Conservation (phyloP, 257 asterid species). For the Datura wrightii region DNA sequence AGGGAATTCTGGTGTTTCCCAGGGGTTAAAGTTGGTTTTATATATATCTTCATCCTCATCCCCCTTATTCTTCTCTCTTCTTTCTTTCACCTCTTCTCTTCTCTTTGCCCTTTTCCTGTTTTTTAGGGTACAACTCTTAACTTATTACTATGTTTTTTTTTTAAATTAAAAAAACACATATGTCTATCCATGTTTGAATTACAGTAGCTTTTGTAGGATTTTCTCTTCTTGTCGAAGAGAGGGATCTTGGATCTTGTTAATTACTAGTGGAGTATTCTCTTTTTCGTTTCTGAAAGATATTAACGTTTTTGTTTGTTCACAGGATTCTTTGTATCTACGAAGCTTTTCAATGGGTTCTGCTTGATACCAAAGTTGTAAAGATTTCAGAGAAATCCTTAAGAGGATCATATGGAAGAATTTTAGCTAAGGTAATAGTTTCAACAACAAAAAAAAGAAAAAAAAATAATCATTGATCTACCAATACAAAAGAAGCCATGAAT, state of each 20-base stretch:
- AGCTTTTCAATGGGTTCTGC: neutral
- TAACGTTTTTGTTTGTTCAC: neutral
- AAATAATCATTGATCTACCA: neutral
- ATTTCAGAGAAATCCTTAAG: neutral
- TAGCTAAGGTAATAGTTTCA: neutral
- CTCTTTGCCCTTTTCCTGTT: slow-evolving; percentile 16
- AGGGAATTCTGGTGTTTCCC: slow-evolving; percentile 57
- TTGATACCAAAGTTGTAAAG: slow-evolving; percentile 10
- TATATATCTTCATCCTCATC: slow-evolving; percentile 38
- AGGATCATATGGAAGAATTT: neutral
- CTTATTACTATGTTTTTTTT: neutral
- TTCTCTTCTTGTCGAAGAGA: neutral
- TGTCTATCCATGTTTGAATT: neutral
- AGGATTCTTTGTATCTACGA: slow-evolving; percentile 21
- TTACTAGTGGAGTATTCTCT: neutral
- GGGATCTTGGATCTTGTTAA: slow-evolving; percentile 19
- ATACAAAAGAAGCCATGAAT: slow-evolving; percentile 49
- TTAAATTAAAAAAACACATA: neutral
- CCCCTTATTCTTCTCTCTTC: slow-evolving; percentile 33
- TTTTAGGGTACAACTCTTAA: slow-evolving; percentile 19
- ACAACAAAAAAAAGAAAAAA: neutral
- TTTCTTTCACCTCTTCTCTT: neutral
- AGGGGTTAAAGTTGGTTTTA: slow-evolving; percentile 59
- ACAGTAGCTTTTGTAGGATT: neutral
- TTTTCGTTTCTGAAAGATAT: neutral